Evolutionary conservation across 2,329 filamentous ascomycete species (phyloP).

Genomic region (Fusarium mexicanum): DNA sequence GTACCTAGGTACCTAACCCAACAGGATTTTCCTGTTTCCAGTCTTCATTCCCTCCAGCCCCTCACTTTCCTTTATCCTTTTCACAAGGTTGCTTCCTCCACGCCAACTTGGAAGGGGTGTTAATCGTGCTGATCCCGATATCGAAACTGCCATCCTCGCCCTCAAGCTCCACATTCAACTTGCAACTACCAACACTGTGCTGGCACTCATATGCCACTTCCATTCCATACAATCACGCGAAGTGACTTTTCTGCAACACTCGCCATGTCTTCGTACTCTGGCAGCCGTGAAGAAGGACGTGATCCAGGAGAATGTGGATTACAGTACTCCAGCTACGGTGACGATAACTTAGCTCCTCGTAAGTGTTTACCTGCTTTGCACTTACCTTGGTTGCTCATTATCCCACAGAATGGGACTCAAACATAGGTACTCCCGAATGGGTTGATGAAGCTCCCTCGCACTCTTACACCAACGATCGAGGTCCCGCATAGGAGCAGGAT

Average conservation of each 20-base stretch:
- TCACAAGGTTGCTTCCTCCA: neutral
- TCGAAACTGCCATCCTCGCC: neutral
- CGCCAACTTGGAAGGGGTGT: neutral
- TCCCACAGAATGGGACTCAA: neutral
- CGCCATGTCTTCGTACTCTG: neutral
- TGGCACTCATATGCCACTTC: neutral
- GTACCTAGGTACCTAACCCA: neutral
- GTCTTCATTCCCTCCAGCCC: neutral
- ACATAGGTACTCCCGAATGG: neutral
- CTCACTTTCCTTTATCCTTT: neutral
- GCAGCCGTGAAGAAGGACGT: neutral
- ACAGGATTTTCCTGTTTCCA: accelerated
- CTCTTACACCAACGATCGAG: neutral
- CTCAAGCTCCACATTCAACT: too few relatives aligned
- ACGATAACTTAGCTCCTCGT: neutral
- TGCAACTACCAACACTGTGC: neutral
- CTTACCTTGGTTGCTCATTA: neutral
- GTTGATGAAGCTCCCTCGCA: neutral
- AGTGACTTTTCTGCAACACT: neutral
- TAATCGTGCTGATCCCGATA: neutral
- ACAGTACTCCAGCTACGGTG: neutral
- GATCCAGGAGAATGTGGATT: neutral
- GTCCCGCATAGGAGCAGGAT: neutral
- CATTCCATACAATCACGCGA: neutral
- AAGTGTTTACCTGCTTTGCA: neutral